A percentile compares a stretch with the other conserved stretches of the same genome.
phyloP scores from a whole-genome alignment of 2,329 filamentous ascomycete species.

The Cercospora canescens region DNA sequence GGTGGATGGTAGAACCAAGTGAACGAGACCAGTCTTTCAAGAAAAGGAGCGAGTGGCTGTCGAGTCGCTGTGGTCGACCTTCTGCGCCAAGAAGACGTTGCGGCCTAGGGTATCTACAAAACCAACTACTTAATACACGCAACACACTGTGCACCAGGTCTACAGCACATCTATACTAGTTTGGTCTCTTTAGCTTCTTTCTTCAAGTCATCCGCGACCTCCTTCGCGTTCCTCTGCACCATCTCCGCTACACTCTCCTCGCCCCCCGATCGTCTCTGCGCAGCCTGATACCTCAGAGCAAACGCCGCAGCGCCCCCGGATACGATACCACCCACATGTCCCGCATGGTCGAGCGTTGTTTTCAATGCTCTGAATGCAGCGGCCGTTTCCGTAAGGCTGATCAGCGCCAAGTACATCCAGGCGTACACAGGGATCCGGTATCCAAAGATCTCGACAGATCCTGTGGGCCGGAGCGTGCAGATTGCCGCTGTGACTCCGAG shows the following conservation, averaged over 20 bases:
- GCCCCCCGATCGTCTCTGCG: background rate
- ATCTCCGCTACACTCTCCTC: background rate
- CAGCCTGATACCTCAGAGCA: slow-evolving; percentile 2
- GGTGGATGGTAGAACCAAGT: background rate
- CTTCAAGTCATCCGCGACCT: slow-evolving; percentile 6
- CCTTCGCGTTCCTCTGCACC: slow-evolving; percentile 3
- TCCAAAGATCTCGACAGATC: slow-evolving; percentile 30
- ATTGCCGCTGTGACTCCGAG: slow-evolving; percentile 62
- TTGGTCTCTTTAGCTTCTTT: slow-evolving; percentile 1
- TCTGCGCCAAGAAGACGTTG: background rate
- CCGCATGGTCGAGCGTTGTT: slow-evolving; percentile 36
- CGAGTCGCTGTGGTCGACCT: background rate
- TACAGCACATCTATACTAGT: background rate
- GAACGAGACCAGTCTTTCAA: background rate
- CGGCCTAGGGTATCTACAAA: background rate
- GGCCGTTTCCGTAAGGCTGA: slow-evolving; percentile 28
- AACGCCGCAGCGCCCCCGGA: slow-evolving; percentile 15
- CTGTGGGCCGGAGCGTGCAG: slow-evolving; percentile 43
- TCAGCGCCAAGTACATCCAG: slow-evolving; percentile 42
- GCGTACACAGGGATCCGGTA: slow-evolving; percentile 36
- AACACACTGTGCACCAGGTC: background rate
- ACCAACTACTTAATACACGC: background rate
- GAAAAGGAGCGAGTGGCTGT: background rate
- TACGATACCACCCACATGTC: slow-evolving; percentile 38
- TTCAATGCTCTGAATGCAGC: slow-evolving; percentile 26